These are phyloP conservation scores for Leccinum ponderosum DNA, from an alignment of 1,284 basidiomycete species.

Conservation along the genomic window DNA sequence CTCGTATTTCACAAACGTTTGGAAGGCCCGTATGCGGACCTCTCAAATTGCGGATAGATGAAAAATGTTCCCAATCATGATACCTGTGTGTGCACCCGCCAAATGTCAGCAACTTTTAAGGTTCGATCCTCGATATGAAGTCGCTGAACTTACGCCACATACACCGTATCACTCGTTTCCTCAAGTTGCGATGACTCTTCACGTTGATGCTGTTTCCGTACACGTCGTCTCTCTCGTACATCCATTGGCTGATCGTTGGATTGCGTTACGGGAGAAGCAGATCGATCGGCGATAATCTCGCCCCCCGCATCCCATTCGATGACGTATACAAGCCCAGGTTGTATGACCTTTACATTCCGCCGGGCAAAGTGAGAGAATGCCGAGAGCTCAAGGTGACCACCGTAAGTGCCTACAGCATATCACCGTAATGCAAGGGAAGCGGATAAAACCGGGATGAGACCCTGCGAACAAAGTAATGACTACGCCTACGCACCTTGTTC, in stretches of 20 bases:
- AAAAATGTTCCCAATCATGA: conserved; percentile 94
- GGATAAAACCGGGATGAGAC: background rate
- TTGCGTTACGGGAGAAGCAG: conserved; percentile 28
- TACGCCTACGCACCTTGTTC: conserved; percentile 57
- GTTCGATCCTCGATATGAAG: conserved; percentile 13
- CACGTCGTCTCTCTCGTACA: conserved; percentile 34
- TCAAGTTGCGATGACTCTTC: conserved; percentile 32
- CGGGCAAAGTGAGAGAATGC: conserved; percentile 83
- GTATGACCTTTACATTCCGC: conserved; percentile 86
- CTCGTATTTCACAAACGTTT: conserved; percentile 57
- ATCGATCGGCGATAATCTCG: conserved; percentile 34
- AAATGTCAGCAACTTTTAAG: conserved; percentile 13
- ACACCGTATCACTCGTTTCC: conserved; percentile 50
- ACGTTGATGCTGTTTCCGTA: conserved; percentile 30
- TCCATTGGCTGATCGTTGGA: conserved; percentile 28
- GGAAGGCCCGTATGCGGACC: conserved; percentile 85
- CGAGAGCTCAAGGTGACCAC: conserved; percentile 87
- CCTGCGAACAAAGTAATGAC: conserved; percentile 2
- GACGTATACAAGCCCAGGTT: conserved; percentile 84
- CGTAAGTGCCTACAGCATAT: conserved; percentile 70
- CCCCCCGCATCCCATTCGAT: conserved; percentile 71
- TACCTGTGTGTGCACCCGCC: conserved; percentile 49
- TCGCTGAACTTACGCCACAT: conserved; percentile 69
- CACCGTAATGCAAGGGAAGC: conserved; percentile 11
- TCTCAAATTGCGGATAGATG: conserved; percentile 84